Percentiles rank a stretch among this genome's conserved stretches.
These are phyloP conservation scores for Zalaria sp. DNA, from an alignment of 2,329 filamentous ascomycete genomes.

Conservation along the genomic window DNA sequence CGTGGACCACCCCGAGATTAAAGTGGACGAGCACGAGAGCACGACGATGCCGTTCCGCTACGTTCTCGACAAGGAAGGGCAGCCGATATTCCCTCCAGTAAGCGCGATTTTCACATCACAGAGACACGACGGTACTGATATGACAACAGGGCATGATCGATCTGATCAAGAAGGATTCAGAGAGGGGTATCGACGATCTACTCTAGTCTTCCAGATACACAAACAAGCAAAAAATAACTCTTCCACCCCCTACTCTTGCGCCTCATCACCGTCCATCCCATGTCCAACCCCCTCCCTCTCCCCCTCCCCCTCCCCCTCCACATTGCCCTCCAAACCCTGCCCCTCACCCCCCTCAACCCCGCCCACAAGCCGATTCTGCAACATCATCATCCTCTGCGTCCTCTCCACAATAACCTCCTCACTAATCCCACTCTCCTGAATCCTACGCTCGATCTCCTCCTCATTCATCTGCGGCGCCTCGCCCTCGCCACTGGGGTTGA, in stretches of 20 bases:
- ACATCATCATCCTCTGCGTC: constrained; percentile 13
- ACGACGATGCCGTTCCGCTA: constrained; percentile 98
- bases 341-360: not conserved
- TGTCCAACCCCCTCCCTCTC: not conserved
- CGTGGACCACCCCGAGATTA: constrained; percentile 77
- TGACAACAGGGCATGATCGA: constrained; percentile 72
- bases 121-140: constrained; percentile 10
- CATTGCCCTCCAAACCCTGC: not conserved
- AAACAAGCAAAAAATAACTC: too few relatives aligned
- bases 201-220: constrained; percentile 25
- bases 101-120: constrained; percentile 9
- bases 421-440: constrained; percentile 12
- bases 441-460: constrained; percentile 14
- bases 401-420: constrained; percentile 12
- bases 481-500: constrained; percentile 6
- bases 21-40: constrained; percentile 81
- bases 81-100: constrained; percentile 86
- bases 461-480: constrained; percentile 9
- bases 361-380: constrained; percentile 13
- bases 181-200: constrained; percentile 80
- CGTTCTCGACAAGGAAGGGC: constrained; percentile 53
- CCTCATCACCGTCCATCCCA: too few relatives aligned
- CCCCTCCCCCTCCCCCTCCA: too few relatives aligned
- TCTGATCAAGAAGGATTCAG: constrained; percentile 81
- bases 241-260: too few relatives aligned